Conservation (phyloP, 805 yeast species). For the Brettanomyces naardenensis region DNA sequence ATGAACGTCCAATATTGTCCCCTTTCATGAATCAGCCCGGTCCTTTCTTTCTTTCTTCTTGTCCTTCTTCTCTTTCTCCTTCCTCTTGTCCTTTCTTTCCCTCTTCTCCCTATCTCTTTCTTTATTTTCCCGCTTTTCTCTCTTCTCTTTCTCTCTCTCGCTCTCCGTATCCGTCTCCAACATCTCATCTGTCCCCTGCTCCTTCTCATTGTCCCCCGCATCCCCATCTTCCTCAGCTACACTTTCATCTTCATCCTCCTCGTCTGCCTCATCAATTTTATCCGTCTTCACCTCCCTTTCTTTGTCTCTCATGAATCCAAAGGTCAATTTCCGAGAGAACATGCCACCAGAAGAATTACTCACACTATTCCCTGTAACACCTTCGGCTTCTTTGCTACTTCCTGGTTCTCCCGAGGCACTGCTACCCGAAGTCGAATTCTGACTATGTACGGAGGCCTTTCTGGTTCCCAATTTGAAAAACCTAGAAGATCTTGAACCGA, state of each 20-base stretch:
- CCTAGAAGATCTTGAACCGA: conserved; percentile 24
- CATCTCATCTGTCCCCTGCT: conserved; percentile 3
- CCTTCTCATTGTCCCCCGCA: neutral
- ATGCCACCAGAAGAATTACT: conserved; percentile 3
- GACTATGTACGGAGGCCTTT: conserved; percentile 11
- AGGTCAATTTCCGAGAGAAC: conserved; percentile 22
- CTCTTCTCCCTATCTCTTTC: neutral
- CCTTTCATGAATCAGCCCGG: too few relatives aligned
- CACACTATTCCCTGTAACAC: neutral
- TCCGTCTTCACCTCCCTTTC: conserved; percentile 20
- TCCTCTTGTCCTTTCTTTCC: neutral
- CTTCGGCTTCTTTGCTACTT: neutral
- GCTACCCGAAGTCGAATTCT: conserved; percentile 4
- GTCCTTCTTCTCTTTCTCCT: too few relatives aligned
- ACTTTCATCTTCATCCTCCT: conserved; percentile 7
- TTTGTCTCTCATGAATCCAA: conserved; percentile 23
- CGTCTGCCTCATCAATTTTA: conserved; percentile 1
- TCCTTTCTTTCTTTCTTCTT: too few relatives aligned
- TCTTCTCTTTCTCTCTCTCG: neutral
- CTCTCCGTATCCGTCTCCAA: conserved; percentile 4
- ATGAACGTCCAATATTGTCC: too few relatives aligned
- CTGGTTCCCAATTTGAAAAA: conserved; percentile 25
- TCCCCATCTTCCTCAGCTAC: conserved; percentile 12
- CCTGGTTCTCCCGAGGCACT: neutral
- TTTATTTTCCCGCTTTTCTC: neutral